A percentile compares a stretch with the other conserved stretches of the same genome.
phyloP scores from a whole-genome alignment of 805 yeast genomes.

The Ogataea paradorogensis region DNA sequence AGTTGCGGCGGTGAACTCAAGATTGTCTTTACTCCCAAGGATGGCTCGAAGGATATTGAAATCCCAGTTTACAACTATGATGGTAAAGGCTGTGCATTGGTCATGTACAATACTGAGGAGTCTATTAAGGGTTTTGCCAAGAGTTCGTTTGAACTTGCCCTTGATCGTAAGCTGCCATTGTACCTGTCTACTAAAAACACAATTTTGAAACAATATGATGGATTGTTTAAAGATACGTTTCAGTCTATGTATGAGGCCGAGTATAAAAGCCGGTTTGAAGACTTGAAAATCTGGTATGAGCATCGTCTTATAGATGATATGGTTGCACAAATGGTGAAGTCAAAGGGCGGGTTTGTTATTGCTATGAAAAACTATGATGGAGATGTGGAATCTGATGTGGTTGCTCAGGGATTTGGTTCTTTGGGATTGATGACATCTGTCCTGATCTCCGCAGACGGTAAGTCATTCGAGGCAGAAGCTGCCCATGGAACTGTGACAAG shows the following conservation, averaged over 20 bases:
- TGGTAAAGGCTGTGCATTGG: conserved; percentile 77
- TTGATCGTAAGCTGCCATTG: conserved; percentile 72
- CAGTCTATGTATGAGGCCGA: conserved; percentile 70
- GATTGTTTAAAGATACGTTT: conserved; percentile 92
- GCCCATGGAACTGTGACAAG: conserved; percentile 99
- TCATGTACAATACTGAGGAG: conserved; percentile 95
- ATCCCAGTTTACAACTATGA: conserved; percentile 66
- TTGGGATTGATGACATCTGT: conserved; percentile 97
- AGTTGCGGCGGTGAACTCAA: conserved; percentile 74
- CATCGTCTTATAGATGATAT: conserved; percentile 96
- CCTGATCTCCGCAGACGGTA: conserved; percentile 95
- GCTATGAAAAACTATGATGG: conserved; percentile 98
- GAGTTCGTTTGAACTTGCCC: conserved; percentile 84
- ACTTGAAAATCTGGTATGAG: conserved; percentile 88
- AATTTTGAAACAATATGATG: conserved; percentile 90
- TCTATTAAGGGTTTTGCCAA: conserved; percentile 91
- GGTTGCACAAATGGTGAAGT: conserved; percentile 98
- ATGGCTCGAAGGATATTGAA: conserved; percentile 54
- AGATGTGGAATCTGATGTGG: conserved; percentile 94
- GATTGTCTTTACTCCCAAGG: conserved; percentile 69
- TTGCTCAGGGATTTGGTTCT: conserved; percentile 97
- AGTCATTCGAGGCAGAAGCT: conserved; percentile 93
- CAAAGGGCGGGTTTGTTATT: conserved; percentile 90
- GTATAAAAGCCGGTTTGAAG: conserved; percentile 71
- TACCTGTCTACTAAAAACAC: conserved; percentile 93